phyloP scores from a whole-genome alignment of 2,329 filamentous ascomycete genomes.

The Penicillium concentricum region DNA sequence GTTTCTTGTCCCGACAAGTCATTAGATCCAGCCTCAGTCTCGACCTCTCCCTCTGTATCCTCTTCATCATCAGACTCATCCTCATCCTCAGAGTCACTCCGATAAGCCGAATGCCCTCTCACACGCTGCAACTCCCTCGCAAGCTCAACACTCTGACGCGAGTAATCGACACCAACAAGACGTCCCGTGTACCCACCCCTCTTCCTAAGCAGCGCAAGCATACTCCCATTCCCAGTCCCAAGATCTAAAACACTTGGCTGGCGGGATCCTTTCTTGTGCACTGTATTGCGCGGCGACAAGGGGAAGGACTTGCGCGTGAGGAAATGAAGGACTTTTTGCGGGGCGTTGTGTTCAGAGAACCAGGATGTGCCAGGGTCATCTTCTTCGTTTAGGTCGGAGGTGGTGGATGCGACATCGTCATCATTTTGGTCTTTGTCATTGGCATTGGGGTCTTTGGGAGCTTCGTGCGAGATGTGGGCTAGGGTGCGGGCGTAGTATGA shows the following conservation, averaged over 20 bases:
- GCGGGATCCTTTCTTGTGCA: not conserved
- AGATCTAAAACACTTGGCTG: conserved; percentile 69
- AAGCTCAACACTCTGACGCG: conserved; percentile 68
- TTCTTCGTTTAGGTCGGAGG: conserved; percentile 64
- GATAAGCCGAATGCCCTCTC: conserved; percentile 37
- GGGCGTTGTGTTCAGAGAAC: conserved; percentile 92
- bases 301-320: conserved; percentile 55
- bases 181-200: conserved; percentile 62
- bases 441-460: conserved; percentile 1
- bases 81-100: conserved; percentile 28
- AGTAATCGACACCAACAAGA: conserved; percentile 90
- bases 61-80: conserved; percentile 55
- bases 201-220: conserved; percentile 77
- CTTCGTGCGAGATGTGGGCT: conserved; percentile 33
- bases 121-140: conserved; percentile 61
- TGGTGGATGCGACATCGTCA: not conserved
- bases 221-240: conserved; percentile 89
- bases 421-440: conserved; percentile 52
- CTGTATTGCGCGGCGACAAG: conserved; percentile 40
- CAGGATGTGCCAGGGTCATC: conserved; percentile 84
- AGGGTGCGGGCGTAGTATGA: conserved; percentile 47
- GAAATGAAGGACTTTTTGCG: conserved; percentile 73
- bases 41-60: conserved; percentile 28
- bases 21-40: conserved; percentile 9
- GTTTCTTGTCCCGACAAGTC: not conserved